Base-by-base conservation (phyloP, 805 yeast genomes). In the Candida hispaniensis region DNA sequence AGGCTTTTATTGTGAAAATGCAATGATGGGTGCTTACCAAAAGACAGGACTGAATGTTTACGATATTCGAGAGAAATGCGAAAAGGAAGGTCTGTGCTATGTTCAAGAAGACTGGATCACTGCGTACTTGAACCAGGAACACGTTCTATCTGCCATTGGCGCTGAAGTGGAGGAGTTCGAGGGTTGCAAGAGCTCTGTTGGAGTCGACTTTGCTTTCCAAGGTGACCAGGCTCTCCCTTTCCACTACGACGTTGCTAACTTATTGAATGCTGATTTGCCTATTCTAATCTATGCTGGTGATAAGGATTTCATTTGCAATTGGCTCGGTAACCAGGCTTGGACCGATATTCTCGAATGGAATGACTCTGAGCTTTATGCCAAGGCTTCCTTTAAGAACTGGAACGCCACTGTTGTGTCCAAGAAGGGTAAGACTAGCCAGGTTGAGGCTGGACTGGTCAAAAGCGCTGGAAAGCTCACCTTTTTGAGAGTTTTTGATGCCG, bases 151-250 rank as follows among this genome's bases (percentile, higher is more conserved):
- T 34, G 81, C 81, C 12, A 61, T 86, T 39, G 96, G 96, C 36
- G 88, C 83, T 12, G 93, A 83, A 57, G 91, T 81, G 39, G 82
- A 77, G 33, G 24, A 11, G 11, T 34, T 44, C 14, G 52, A 38
- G 12, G 51, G 49, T 28, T 50, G 54, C 41, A 79, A 78, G 61
- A 72, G 71, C 50, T 78, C 75, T 41, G 76, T 86, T 42, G 78
- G 76, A 66, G 69, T 77, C 53, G 77, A 80, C 66, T 88, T 88
- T 59, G 51, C 79, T 45, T 71, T 82, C 47, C 73, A 81, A 13
- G 95, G 95, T 44, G 98, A 88, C 61, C 79, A 88, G 79, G 74
- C 79, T 76, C 76, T 77, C 57, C 94, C 94, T 15, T 83, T 75
- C 67, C 91, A 82, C 54, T 49, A 50, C 18, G 73, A 71, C 34